Percentiles rank a stretch among this genome's conserved stretches.
Conservation (phyloP, 2,329 filamentous ascomycete genomes). For the Aurifilum marmelostoma region DNA sequence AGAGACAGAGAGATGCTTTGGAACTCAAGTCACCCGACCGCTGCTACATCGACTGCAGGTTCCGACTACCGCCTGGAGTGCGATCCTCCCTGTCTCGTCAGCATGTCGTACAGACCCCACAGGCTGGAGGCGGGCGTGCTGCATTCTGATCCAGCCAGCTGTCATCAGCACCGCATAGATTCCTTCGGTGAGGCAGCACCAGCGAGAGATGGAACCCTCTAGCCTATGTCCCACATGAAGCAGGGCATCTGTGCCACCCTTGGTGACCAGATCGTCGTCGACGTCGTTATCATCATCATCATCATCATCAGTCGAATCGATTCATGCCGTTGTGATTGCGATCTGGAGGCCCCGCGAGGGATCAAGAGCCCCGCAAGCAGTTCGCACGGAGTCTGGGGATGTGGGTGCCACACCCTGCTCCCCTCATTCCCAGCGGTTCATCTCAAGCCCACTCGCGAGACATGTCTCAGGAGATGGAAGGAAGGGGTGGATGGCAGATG, state of each 20-base stretch:
- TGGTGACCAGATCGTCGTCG: too few species aligned
- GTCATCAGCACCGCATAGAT: constrained; percentile 22
- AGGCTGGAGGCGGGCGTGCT: constrained; percentile 23
- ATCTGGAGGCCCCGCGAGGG: constrained; percentile 9
- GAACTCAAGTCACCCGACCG: background rate
- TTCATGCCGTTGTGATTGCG: background rate
- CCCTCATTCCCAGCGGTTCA: background rate
- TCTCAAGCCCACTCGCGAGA: constrained; percentile 24
- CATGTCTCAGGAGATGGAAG: constrained; percentile 24
- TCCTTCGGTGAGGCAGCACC: constrained; percentile 17
- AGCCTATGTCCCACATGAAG: constrained; percentile 19
- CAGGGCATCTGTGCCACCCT: constrained; percentile 14
- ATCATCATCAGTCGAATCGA: background rate
- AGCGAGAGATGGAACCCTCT: constrained; percentile 22
- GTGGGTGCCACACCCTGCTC: background rate
- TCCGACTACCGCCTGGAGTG: constrained; percentile 6
- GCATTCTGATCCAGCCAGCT: constrained; percentile 18
- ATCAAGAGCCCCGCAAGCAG: constrained; percentile 7
- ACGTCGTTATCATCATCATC: background rate
- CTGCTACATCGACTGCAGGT: constrained; percentile 5
- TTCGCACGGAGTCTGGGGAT: background rate
- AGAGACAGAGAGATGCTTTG: constrained; percentile 13
- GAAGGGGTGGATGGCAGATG: background rate
- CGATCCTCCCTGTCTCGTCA: constrained; percentile 20
- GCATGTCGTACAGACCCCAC: constrained; percentile 24